A percentile compares a stretch with the other conserved stretches of the same genome.
These are phyloP conservation scores for Penicillium decumbens DNA, from an alignment of 2,329 filamentous ascomycete genomes.

Conservation along the genomic window DNA sequence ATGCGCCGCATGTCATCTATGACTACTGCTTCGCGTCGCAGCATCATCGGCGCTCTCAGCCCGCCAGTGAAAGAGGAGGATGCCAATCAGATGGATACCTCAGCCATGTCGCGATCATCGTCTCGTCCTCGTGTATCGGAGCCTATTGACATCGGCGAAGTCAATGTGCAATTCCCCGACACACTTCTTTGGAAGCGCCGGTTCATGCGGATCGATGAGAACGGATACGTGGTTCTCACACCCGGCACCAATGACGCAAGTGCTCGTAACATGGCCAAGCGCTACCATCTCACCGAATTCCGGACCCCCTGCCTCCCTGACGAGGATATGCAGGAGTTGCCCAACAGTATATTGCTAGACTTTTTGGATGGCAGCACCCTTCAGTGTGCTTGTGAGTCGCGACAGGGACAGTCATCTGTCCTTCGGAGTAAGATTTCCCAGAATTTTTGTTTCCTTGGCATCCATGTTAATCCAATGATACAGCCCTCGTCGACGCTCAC, in stretches of 20 bases:
- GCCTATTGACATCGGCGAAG: constrained; percentile 72
- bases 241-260: constrained; percentile 60
- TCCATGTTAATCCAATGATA: constrained; percentile 12
- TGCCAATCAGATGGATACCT: constrained; percentile 6
- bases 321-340: constrained; percentile 85
- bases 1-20: constrained; percentile 64
- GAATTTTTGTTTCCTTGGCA: not conserved
- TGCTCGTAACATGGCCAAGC: constrained; percentile 62
- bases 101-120: constrained; percentile 43
- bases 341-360: constrained; percentile 70
- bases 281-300: constrained; percentile 84
- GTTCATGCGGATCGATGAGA: constrained; percentile 76
- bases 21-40: constrained; percentile 50
- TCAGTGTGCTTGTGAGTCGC: constrained; percentile 59
- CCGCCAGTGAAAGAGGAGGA: constrained; percentile 38
- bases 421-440: constrained; percentile 45
- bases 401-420: constrained; percentile 50
- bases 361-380: constrained; percentile 59
- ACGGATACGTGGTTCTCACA: constrained; percentile 77
- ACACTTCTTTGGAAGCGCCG: constrained; percentile 94
- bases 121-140: constrained; percentile 38
- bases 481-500: constrained; percentile 44
- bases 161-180: constrained; percentile 96
- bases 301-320: constrained; percentile 74
- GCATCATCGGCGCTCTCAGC: constrained; percentile 37